phyloP scores from a whole-genome alignment of 768 basidiomycete species.

The Termitomyces heimii region DNA sequence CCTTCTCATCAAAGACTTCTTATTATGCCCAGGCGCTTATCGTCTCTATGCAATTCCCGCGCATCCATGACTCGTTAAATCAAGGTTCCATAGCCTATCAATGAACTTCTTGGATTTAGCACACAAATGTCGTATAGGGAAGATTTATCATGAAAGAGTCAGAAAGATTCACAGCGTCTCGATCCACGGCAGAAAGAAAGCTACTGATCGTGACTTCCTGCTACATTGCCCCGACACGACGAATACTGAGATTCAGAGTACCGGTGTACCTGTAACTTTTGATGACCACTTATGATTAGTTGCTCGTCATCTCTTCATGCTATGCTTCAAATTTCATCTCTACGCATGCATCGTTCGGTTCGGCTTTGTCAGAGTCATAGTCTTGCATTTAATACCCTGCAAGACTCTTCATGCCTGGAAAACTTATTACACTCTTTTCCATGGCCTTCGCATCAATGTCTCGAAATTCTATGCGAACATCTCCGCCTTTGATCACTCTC shows the following conservation, averaged over 20 bases:
- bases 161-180: not conserved
- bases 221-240: constrained; percentile 1
- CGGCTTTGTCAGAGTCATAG: not conserved
- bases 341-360: not conserved
- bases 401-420: not conserved
- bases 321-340: not conserved
- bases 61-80: not conserved
- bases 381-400: not conserved
- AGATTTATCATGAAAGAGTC: not conserved
- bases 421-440: not conserved
- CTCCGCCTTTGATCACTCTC: constrained; percentile 47
- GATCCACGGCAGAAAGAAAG: not conserved
- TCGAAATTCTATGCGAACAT: constrained; percentile 13
- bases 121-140: not conserved
- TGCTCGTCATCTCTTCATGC: not conserved
- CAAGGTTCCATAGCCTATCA: not conserved
- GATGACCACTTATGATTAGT: constrained; percentile 11
- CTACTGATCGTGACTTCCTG: not conserved
- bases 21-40: not conserved
- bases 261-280: not conserved
- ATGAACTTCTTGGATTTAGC: not conserved
- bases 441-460: constrained; percentile 9
- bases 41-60: constrained; percentile 1
- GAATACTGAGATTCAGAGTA: not conserved
- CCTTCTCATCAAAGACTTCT: not conserved